phyloP scores from a whole-genome alignment of 106 monocot species.

The Phalaenopsis equestris region DNA sequence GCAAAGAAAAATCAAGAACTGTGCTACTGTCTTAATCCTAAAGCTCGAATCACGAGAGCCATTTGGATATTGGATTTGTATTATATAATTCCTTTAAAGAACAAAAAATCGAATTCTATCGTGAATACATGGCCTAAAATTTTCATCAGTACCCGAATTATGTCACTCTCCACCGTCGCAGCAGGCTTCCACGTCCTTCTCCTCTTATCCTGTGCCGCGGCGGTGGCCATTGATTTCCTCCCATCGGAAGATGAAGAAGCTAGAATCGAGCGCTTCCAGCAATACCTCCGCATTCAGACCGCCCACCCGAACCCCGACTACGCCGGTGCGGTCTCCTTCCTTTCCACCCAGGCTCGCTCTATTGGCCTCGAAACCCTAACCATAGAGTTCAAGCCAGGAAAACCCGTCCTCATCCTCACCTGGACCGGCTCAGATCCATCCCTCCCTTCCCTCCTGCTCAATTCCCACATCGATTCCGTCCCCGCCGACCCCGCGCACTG shows the following conservation, averaged over 20 bases:
- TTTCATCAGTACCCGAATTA: background rate
- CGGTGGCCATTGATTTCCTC: background rate
- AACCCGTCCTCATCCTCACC: slow-evolving; percentile 68
- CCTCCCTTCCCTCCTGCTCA: slow-evolving; percentile 88
- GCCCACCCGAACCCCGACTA: slow-evolving; percentile 84
- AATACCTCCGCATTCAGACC: slow-evolving; percentile 85
- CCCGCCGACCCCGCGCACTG: slow-evolving; percentile 60
- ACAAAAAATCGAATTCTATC: too few species aligned
- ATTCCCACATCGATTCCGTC: slow-evolving; percentile 87
- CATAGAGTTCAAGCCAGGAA: slow-evolving; percentile 48
- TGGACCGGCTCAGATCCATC: slow-evolving; percentile 55
- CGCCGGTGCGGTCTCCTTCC: slow-evolving; percentile 59
- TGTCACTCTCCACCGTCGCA: background rate
- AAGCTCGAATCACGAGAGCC: too few species aligned
- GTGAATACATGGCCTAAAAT: too few species aligned
- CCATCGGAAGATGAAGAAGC: slow-evolving; percentile 14
- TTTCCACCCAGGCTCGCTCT: slow-evolving; percentile 40
- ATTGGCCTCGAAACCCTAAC: slow-evolving; percentile 28
- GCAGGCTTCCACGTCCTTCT: background rate
- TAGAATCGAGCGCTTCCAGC: slow-evolving; percentile 50
- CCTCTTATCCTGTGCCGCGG: slow-evolving; percentile 1
- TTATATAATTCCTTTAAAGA: too few species aligned
- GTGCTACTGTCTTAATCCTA: too few species aligned
- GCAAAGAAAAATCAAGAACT: too few species aligned
- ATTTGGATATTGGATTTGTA: too few species aligned